Base-by-base conservation (phyloP, 78 protist species). In the Corallochytrium limacisporum region DNA sequence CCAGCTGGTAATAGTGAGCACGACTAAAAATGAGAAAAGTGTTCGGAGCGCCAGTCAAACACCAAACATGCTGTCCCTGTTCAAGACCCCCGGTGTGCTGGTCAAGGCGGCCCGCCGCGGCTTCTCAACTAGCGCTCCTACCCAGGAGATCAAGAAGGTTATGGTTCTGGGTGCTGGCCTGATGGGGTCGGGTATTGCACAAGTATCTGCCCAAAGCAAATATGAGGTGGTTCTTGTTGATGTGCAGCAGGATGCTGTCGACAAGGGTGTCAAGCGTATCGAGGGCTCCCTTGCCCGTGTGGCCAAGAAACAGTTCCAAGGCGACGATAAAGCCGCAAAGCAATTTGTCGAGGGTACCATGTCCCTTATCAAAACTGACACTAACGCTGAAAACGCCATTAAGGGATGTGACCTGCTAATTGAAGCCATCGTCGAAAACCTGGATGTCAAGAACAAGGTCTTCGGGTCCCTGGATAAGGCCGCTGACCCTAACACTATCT, bases 391-490 rank as follows among this genome's bases (percentile, higher is more conserved):
- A 46, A 26, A 3, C n/a, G 74, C 50, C n/a, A 59, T 40, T 31
- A 1, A 13, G 15, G 24, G 7, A 10, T 24, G 77, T 13, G 77
- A 79, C 26, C 57, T 72, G 4, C 74, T 79, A n/a, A 24, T 79
- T 13, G 85, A 79, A 51, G 85, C 85, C 18, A 62, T 72, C 6
- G 36, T 42, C 16, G 85, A 79, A 46, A 68, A 39, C 35, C 59
- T 79, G 36, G 73, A 35, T 16, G 15, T 62, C 57, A 79, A 79
- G 72, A 28, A 42, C 46, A 4, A 47, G 32, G 28, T 79, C 15
- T 57, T 65, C 22, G 33, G 24, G 16, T 3, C 29, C 29, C 35
- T 71, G 13, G 77, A 71, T 40, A 24, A 22, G 36, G 70, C 42
- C 18, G 78, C 85, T 1, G 51, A 40, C 6, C 29, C 0, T 4